These are phyloP conservation scores for Vanderwaltozyma polyspora DNA, from an alignment of 805 yeast genomes.

Conservation along the genomic window DNA sequence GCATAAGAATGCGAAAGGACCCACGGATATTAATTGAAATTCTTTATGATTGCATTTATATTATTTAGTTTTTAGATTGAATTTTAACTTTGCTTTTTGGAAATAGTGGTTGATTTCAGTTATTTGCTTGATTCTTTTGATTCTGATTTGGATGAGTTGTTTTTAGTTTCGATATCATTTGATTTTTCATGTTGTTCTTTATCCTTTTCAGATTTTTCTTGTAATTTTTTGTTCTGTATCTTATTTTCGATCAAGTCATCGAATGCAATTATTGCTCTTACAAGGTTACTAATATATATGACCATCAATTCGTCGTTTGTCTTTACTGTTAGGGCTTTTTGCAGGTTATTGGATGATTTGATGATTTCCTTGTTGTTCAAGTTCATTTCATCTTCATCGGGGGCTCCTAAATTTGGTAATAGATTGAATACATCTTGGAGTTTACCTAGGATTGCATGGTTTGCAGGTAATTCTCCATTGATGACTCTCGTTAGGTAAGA, in stretches of 20 bases:
- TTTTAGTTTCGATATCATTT: too few relatives aligned
- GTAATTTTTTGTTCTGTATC: slow-evolving; percentile 58
- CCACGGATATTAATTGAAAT: too few relatives aligned
- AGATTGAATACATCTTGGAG: slow-evolving; percentile 90
- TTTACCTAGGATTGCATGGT: slow-evolving; percentile 82
- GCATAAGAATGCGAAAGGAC: too few relatives aligned
- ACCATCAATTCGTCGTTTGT: slow-evolving; percentile 96
- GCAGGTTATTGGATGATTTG: slow-evolving; percentile 38
- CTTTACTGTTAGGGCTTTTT: slow-evolving; percentile 77
- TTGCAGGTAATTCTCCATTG: slow-evolving; percentile 64
- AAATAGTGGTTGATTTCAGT: background rate
- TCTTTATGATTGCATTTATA: too few relatives aligned
- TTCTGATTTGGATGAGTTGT: slow-evolving; percentile 24
- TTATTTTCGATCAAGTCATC: slow-evolving; percentile 95
- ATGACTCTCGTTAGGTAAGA: slow-evolving; percentile 66
- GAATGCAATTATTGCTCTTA: slow-evolving; percentile 90
- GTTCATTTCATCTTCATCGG: slow-evolving; percentile 26
- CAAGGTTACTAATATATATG: slow-evolving; percentile 78
- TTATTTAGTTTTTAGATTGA: too few relatives aligned
- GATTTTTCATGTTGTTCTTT: slow-evolving; percentile 28
- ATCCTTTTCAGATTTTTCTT: slow-evolving; percentile 28
- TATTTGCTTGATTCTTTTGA: slow-evolving; percentile 7
- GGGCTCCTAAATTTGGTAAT: slow-evolving; percentile 60
- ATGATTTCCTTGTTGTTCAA: slow-evolving; percentile 21
- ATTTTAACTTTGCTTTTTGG: too few relatives aligned